Conservation (phyloP, 2,329 filamentous ascomycete genomes). For the Phaeosphaeria sp. region DNA sequence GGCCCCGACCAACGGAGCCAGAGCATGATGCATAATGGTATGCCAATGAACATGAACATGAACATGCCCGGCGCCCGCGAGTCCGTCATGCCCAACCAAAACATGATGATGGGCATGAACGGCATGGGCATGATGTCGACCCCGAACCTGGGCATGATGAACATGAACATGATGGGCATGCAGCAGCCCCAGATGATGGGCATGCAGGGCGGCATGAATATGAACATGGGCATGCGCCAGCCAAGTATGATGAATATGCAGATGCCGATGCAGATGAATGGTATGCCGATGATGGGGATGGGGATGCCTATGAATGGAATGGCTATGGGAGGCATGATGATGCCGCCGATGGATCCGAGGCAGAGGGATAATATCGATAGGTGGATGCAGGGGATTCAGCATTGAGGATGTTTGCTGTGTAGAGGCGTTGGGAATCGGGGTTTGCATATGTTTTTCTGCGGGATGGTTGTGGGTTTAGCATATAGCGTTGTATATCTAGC, state of each 20-base stretch:
- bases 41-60: neutral
- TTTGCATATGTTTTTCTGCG: neutral
- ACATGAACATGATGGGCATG: conserved; percentile 17
- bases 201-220: conserved; percentile 25
- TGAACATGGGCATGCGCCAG: conserved; percentile 8
- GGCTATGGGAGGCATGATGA: conserved; percentile 19
- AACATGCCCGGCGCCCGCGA: neutral
- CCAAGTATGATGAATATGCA: conserved; percentile 13
- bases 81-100: conserved; percentile 14
- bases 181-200: conserved; percentile 16
- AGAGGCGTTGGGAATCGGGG: neutral
- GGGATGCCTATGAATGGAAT: conserved; percentile 19
- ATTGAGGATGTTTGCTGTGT: conserved; percentile 5
- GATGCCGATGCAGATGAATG: conserved; percentile 23
- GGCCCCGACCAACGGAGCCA: conserved; percentile 7
- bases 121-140: conserved; percentile 21
- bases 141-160: conserved; percentile 9
- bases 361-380: conserved; percentile 66
- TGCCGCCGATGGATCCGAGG: conserved; percentile 52
- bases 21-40: conserved; percentile 19
- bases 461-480: no score
- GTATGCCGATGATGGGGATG: conserved; percentile 35
- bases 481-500: neutral
- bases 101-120: conserved; percentile 15
- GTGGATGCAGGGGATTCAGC: conserved; percentile 59